phyloP scores from a whole-genome alignment of 2,329 filamentous ascomycete species.

The Nigrospora osmanthi region DNA sequence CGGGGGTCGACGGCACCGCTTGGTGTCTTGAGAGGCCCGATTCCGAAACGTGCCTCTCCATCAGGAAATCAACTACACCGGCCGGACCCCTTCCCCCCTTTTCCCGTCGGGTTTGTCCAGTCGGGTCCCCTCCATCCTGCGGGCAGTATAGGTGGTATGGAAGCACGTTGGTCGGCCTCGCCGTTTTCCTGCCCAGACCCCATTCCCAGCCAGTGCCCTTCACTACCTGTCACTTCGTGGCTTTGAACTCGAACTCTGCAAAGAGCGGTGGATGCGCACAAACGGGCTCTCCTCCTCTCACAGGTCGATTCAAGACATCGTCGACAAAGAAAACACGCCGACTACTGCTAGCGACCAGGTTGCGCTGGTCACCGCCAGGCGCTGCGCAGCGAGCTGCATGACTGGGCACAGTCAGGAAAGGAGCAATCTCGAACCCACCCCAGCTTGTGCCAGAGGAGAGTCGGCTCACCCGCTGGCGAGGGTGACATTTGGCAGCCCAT shows the following conservation, averaged over 20 bases:
- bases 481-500: slow-evolving; percentile 14
- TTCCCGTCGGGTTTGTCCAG: slow-evolving; percentile 5
- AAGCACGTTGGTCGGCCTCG: slow-evolving; percentile 5
- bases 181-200: slow-evolving; percentile 6
- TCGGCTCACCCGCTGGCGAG: slow-evolving; percentile 22
- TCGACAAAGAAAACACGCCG: slow-evolving; percentile 39
- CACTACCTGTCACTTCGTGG: slow-evolving; percentile 32
- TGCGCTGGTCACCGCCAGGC: slow-evolving; percentile 23
- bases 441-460: slow-evolving; percentile 24
- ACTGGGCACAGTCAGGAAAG: slow-evolving; percentile 28
- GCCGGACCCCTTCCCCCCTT: slow-evolving; percentile 7
- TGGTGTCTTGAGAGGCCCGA: slow-evolving; percentile 9
- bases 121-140: slow-evolving; percentile 6
- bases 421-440: slow-evolving; percentile 24
- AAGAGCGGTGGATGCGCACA: slow-evolving; percentile 42
- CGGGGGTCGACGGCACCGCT: slow-evolving; percentile 18
- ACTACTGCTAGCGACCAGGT: slow-evolving; percentile 29
- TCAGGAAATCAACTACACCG: slow-evolving; percentile 10
- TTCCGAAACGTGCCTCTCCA: slow-evolving; percentile 12
- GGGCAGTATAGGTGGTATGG: slow-evolving; percentile 4
- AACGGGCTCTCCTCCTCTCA: slow-evolving; percentile 33
- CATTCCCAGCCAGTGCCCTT: slow-evolving; percentile 4
- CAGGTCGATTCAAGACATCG: slow-evolving; percentile 40
- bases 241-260: slow-evolving; percentile 31
- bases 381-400: slow-evolving; percentile 29